These are phyloP conservation scores for Polychaeton citri DNA, from an alignment of 2,329 filamentous ascomycete species.

Conservation along the genomic window DNA sequence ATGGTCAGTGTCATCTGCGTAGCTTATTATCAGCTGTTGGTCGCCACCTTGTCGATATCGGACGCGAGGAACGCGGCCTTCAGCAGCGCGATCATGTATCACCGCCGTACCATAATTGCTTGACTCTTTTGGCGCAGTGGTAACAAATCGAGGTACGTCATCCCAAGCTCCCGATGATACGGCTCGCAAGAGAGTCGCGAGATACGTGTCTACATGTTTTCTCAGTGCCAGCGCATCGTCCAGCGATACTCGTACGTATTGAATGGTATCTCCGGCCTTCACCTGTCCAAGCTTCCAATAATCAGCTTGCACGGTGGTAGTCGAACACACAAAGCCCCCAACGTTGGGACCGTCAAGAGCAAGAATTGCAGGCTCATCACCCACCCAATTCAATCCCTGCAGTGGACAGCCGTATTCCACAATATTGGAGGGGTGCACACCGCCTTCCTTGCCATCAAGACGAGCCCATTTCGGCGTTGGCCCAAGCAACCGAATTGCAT, in stretches of 20 bases:
- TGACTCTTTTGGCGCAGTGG: slow-evolving; percentile 7
- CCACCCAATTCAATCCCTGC: slow-evolving; percentile 47
- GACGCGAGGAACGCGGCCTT: slow-evolving; percentile 16
- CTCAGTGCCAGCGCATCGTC: slow-evolving; percentile 36
- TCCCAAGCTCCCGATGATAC: slow-evolving; percentile 23
- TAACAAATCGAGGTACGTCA: slow-evolving; percentile 19
- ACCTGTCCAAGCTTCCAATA: slow-evolving; percentile 51
- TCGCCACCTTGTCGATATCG: slow-evolving; percentile 25
- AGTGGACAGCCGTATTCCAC: slow-evolving; percentile 48
- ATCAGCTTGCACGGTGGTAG: slow-evolving; percentile 44
- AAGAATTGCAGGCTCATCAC: slow-evolving; percentile 48
- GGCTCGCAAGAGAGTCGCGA: slow-evolving; percentile 29
- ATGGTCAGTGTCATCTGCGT: slow-evolving; percentile 34
- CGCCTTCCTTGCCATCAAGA: slow-evolving; percentile 47
- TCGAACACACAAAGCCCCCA: slow-evolving; percentile 45
- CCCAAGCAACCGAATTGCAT: slow-evolving; percentile 46
- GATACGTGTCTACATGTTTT: slow-evolving; percentile 30
- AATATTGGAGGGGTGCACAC: slow-evolving; percentile 40
- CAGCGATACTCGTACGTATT: slow-evolving; percentile 38
- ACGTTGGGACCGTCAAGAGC: slow-evolving; percentile 47
- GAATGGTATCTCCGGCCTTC: slow-evolving; percentile 43
- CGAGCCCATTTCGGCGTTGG: slow-evolving; percentile 47
- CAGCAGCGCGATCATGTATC: slow-evolving; percentile 16
- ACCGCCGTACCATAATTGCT: slow-evolving; percentile 16
- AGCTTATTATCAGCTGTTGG: slow-evolving; percentile 45